Percentiles rank a stretch among this genome's conserved stretches.
These are phyloP conservation scores for Podaxis pistillaris DNA, from an alignment of 768 basidiomycete genomes.

Conservation along the genomic window DNA sequence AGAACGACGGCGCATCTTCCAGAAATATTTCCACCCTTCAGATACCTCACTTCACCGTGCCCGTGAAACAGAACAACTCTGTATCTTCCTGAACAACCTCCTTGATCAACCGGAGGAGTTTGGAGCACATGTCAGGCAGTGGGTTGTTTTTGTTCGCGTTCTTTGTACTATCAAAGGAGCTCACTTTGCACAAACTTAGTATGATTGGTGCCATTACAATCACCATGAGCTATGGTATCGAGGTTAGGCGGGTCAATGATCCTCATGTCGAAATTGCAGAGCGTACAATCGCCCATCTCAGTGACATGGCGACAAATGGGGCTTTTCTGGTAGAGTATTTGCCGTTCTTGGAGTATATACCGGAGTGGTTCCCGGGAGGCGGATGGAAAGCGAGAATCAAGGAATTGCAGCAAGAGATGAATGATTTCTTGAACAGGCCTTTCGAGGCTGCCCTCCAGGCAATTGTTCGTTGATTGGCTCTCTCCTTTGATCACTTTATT, in stretches of 20 bases:
- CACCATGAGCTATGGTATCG: conserved; percentile 12
- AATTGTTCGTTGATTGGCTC: conserved; percentile 15
- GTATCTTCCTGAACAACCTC: conserved; percentile 23
- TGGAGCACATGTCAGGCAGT: conserved; percentile 26
- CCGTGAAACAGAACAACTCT: conserved; percentile 21
- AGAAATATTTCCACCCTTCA: conserved; percentile 23
- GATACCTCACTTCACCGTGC: conserved; percentile 20
- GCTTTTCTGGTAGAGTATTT: conserved; percentile 21
- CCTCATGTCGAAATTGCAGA: conserved; percentile 7
- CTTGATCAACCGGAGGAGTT: conserved; percentile 22
- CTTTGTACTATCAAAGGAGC: neutral
- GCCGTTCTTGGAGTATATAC: conserved; percentile 37
- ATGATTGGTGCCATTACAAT: conserved; percentile 13
- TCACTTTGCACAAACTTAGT: conserved; percentile 9
- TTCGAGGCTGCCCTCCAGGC: conserved; percentile 20
- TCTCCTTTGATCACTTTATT: too few species aligned
- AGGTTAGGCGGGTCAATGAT: conserved; percentile 6
- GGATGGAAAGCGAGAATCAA: conserved; percentile 36
- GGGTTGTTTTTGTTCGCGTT: conserved; percentile 4
- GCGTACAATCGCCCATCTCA: neutral
- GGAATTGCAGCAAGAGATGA: conserved; percentile 16
- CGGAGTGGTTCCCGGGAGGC: conserved; percentile 48
- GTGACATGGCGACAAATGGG: conserved; percentile 8
- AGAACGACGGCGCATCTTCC: conserved; percentile 23
- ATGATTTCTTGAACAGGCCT: conserved; percentile 22